Evolutionary conservation across 2,329 filamentous ascomycete species (phyloP).

Genomic region (Zymoseptoria pseudotritici): DNA sequence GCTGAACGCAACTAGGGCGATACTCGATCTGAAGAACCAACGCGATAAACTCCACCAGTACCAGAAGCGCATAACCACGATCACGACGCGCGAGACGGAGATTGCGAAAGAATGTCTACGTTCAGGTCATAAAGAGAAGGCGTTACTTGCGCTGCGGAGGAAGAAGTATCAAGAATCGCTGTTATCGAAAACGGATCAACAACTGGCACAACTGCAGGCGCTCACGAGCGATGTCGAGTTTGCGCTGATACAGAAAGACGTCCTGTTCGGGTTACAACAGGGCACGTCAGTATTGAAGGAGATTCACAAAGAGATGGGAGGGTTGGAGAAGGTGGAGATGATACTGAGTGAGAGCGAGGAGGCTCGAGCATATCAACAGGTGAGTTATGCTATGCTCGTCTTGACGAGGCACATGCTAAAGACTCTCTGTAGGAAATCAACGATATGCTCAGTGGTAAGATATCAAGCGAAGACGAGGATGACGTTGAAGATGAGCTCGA

Average conservation of each 20-base stretch:
- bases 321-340: constrained; percentile 88
- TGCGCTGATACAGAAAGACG: constrained; percentile 91
- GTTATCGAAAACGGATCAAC: constrained; percentile 79
- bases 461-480: constrained; percentile 93
- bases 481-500: constrained; percentile 95
- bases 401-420: constrained; percentile 3
- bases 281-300: constrained; percentile 82
- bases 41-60: constrained; percentile 96
- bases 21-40: constrained; percentile 95
- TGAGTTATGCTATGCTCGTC: constrained; percentile 29
- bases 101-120: constrained; percentile 78
- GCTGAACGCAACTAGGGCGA: constrained; percentile 56
- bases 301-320: constrained; percentile 94
- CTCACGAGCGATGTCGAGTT: constrained; percentile 89
- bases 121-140: constrained; percentile 69
- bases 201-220: constrained; percentile 88
- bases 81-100: constrained; percentile 80
- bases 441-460: constrained; percentile 78
- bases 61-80: constrained; percentile 77
- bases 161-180: constrained; percentile 97
- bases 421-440: constrained; percentile 64
- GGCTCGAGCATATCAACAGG: constrained; percentile 83
- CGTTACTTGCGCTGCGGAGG: constrained; percentile 78
- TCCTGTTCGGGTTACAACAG: constrained; percentile 85
- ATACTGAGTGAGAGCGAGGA: constrained; percentile 89